A percentile compares a stretch with the other conserved stretches of the same genome.
Conservation (phyloP, 2,329 filamentous ascomycete genomes). For the Cladophialophora chaetospira region DNA sequence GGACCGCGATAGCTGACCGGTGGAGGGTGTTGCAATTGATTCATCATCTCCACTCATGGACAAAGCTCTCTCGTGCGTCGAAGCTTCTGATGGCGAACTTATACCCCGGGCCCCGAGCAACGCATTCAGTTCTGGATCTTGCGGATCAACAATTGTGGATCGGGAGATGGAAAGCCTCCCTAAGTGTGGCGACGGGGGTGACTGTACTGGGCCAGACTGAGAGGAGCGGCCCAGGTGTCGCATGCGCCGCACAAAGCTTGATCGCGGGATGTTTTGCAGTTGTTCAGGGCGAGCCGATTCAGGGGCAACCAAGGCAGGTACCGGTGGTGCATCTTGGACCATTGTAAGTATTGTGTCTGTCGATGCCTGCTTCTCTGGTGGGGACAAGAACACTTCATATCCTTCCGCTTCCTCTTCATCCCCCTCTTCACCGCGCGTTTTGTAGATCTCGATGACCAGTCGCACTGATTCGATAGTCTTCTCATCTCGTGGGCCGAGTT, state of each 20-base stretch:
- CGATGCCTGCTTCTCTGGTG: slow-evolving; percentile 10
- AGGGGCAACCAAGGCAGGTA: neutral
- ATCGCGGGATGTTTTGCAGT: slow-evolving; percentile 1
- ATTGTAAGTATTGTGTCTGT: slow-evolving; percentile 1
- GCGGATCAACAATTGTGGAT: slow-evolving; percentile 5
- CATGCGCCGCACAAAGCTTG: slow-evolving; percentile 13
- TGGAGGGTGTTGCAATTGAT: slow-evolving; percentile 16
- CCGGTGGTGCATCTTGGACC: neutral
- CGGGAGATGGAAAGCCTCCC: slow-evolving; percentile 16
- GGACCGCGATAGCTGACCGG: slow-evolving; percentile 11
- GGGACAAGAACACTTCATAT: slow-evolving; percentile 26
- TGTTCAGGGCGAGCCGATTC: neutral
- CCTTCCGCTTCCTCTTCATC: slow-evolving; percentile 30
- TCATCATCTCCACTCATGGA: slow-evolving; percentile 19
- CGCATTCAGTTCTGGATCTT: slow-evolving; percentile 8
- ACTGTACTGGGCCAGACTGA: slow-evolving; percentile 13
- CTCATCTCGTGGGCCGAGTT: slow-evolving; percentile 26
- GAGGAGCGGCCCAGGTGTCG: slow-evolving; percentile 18
- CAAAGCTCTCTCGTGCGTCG: slow-evolving; percentile 15
- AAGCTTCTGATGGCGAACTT: slow-evolving; percentile 25
- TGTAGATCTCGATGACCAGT: slow-evolving; percentile 30
- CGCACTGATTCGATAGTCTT: slow-evolving; percentile 29
- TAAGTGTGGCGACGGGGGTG: slow-evolving; percentile 7
- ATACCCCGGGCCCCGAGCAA: slow-evolving; percentile 8
- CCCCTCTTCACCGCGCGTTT: slow-evolving; percentile 24